Conservation (phyloP, 495 filamentous ascomycete genomes). For the Wilcoxina mikolae region DNA sequence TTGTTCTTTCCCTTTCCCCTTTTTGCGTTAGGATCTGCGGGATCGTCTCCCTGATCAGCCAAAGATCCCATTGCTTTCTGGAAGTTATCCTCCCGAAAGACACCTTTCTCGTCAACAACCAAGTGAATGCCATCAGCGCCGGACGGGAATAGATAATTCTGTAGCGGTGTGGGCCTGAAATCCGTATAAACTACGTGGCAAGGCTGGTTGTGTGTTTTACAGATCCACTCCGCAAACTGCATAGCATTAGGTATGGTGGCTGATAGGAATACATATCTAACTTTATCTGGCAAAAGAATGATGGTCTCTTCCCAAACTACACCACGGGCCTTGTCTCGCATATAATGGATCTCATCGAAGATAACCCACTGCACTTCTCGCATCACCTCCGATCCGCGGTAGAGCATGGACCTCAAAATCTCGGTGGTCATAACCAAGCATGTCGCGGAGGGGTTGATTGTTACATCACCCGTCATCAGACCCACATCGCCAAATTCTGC, state of each 20-base stretch:
- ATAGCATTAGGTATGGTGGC: constrained; percentile 99
- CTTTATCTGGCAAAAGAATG: constrained; percentile 92
- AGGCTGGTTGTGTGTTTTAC: constrained; percentile 88
- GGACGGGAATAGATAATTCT: constrained; percentile 94
- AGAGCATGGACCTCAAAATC: constrained; percentile 97
- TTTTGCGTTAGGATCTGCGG: constrained; percentile 60
- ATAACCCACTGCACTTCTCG: constrained; percentile 95
- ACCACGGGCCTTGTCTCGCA: constrained; percentile 84
- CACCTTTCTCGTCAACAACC: constrained; percentile 88
- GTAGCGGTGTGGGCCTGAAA: constrained; percentile 86
- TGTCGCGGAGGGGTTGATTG: constrained; percentile 94
- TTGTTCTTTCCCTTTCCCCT: constrained; percentile 76
- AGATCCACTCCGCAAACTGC: constrained; percentile 98
- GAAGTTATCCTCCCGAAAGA: constrained; percentile 93
- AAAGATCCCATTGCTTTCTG: constrained; percentile 83
- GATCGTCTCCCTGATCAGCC: constrained; percentile 74
- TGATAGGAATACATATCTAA: constrained; percentile 93
- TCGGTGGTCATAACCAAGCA: constrained; percentile 99
- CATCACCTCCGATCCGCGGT: constrained; percentile 97
- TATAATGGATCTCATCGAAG: constrained; percentile 97
- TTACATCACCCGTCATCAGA: constrained; percentile 97
- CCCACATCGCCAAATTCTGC: constrained; percentile 95
- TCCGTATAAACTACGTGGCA: constrained; percentile 98
- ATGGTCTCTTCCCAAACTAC: constrained; percentile 99
- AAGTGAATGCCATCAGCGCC: constrained; percentile 89